These are phyloP conservation scores for Cladosporium sp. DNA, from an alignment of 2,329 filamentous ascomycete genomes.

Conservation along the genomic window DNA sequence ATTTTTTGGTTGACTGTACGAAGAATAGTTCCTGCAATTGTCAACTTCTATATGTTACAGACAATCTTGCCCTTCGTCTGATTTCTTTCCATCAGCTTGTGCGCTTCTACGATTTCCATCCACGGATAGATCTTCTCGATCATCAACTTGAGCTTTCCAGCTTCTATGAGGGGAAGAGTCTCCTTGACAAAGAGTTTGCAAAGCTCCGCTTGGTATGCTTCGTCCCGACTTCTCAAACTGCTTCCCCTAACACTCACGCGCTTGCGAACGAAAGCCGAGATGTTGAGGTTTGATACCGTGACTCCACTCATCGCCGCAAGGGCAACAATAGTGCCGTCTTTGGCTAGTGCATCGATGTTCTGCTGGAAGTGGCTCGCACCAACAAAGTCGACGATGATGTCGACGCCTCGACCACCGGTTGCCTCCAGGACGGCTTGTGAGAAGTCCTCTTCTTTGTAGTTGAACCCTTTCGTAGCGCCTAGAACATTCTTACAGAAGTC, in stretches of 20 bases:
- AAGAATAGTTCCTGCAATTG: neutral
- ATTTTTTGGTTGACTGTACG: neutral
- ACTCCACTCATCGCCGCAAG: neutral
- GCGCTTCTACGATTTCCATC: neutral
- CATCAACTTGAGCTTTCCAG: neutral
- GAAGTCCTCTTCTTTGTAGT: neutral
- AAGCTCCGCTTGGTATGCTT: neutral
- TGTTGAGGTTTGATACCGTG: neutral
- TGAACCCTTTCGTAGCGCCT: neutral
- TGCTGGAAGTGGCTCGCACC: neutral
- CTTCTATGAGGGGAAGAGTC: neutral
- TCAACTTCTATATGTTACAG: neutral
- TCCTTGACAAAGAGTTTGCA: neutral
- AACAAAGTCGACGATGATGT: neutral
- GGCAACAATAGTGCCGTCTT: neutral
- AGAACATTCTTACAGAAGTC: neutral
- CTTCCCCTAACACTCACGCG: neutral
- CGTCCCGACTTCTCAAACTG: neutral
- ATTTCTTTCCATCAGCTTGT: neutral
- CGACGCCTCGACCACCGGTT: neutral
- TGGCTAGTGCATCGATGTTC: neutral
- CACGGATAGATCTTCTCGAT: neutral
- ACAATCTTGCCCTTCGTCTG: neutral
- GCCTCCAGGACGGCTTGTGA: neutral
- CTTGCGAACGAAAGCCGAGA: neutral